Percentiles rank a stretch among this genome's conserved stretches.
Conservation (phyloP, 2,329 filamentous ascomycete genomes). For the Bipolaris bicolor region DNA sequence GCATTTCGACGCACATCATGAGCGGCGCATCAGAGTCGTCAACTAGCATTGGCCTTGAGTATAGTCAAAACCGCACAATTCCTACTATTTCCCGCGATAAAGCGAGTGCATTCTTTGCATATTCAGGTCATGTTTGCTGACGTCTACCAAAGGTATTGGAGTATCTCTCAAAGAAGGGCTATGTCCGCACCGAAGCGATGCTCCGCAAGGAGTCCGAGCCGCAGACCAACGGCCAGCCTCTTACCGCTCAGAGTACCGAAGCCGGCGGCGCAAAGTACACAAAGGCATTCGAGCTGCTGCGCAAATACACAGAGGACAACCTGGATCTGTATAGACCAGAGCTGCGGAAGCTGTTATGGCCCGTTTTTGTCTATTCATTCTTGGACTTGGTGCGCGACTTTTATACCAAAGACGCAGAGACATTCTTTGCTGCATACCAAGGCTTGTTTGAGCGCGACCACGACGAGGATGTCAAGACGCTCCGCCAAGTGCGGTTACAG, state of each 20-base stretch:
- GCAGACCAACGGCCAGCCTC: constrained; percentile 80
- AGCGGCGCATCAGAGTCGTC: not conserved
- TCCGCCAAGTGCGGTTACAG: constrained; percentile 76
- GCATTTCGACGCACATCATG: not conserved
- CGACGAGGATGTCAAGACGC: constrained; percentile 75
- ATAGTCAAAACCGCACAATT: not conserved
- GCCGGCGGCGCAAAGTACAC: constrained; percentile 76
- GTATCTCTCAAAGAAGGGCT: constrained; percentile 94
- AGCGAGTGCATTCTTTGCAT: not conserved
- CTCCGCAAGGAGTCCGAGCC: constrained; percentile 89
- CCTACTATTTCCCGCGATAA: not conserved
- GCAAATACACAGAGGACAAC: constrained; percentile 86
- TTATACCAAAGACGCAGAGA: constrained; percentile 73
- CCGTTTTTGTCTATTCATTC: constrained; percentile 91
- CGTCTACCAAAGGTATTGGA: constrained; percentile 73
- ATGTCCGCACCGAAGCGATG: constrained; percentile 88
- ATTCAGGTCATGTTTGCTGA: constrained; percentile 9
- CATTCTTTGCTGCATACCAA: constrained; percentile 73
- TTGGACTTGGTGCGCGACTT: constrained; percentile 77
- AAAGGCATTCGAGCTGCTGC: constrained; percentile 74
- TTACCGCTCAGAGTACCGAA: constrained; percentile 69
- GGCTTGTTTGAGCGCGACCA: constrained; percentile 77
- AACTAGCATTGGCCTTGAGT: not conserved
- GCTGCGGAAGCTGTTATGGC: constrained; percentile 86
- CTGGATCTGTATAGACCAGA: constrained; percentile 94